A percentile compares a stretch with the other conserved stretches of the same genome.
These are phyloP conservation scores for Sugiyamaella japonica DNA, from an alignment of 1,139 yeast species.

Conservation along the genomic window DNA sequence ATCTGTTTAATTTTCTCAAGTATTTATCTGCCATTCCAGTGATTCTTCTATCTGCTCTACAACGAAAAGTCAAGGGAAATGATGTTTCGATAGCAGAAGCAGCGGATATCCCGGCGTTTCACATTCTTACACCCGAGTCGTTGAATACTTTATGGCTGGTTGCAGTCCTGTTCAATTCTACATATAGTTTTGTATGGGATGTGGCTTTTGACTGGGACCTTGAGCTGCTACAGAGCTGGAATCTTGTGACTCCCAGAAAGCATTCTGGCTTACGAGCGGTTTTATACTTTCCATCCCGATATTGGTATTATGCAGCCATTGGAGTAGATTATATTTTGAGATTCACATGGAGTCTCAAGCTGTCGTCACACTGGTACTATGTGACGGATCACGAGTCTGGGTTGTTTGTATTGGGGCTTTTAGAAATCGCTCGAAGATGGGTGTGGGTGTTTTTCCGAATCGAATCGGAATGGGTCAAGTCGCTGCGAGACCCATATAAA, in stretches of 20 bases:
- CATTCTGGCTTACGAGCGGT: slow-evolving; percentile 37
- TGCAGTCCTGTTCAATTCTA: slow-evolving; percentile 60
- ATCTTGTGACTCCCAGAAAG: slow-evolving; percentile 11
- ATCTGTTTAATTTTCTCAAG: slow-evolving; percentile 70
- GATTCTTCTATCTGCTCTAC: slow-evolving; percentile 35
- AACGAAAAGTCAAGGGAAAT: slow-evolving; percentile 17
- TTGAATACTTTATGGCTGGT: slow-evolving; percentile 51
- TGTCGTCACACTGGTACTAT: slow-evolving; percentile 37
- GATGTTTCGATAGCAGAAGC: slow-evolving; percentile 19
- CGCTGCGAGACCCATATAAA: slow-evolving; percentile 18
- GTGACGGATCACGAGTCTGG: slow-evolving; percentile 56
- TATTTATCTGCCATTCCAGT: slow-evolving; percentile 74
- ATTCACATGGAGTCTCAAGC: slow-evolving; percentile 71
- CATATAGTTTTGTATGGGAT: slow-evolving; percentile 87
- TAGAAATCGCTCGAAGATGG: slow-evolving; percentile 82
- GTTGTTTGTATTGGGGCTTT: slow-evolving; percentile 59
- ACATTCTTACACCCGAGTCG: slow-evolving; percentile 23
- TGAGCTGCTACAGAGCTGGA: slow-evolving; percentile 39
- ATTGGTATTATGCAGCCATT: slow-evolving; percentile 56
- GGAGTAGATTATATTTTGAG: slow-evolving; percentile 61
- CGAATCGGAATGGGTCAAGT: slow-evolving; percentile 62
- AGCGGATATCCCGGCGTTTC: slow-evolving; percentile 16
- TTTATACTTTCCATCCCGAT: slow-evolving; percentile 39
- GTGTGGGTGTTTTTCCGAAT: slow-evolving; percentile 84
- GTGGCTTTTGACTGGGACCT: slow-evolving; percentile 85